Evolutionary conservation across 1,284 basidiomycete genomes (phyloP).

Genomic region (Moesziomyces antarcticus): DNA sequence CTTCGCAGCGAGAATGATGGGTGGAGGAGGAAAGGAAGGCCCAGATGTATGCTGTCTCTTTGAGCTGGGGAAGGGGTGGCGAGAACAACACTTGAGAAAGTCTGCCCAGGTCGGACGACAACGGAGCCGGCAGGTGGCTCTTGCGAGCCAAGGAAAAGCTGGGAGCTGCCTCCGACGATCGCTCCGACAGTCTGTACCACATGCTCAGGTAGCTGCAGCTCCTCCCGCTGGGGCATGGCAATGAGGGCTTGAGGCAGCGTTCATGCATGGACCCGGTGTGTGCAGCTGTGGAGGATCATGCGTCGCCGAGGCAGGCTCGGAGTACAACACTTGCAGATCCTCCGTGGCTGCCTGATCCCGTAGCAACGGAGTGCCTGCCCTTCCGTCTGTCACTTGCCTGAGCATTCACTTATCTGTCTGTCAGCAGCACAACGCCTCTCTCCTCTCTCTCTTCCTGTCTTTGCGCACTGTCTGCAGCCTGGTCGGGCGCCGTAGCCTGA

Average conservation of each 20-base stretch:
- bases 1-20: not conserved
- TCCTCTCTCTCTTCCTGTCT: no score
- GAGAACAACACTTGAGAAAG: conserved; percentile 19
- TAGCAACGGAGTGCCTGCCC: not conserved
- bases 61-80: not conserved
- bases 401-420: no score
- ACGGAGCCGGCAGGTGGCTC: not conserved
- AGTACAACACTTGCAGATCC: conserved; percentile 4
- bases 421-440: no score
- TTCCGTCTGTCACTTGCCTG: no score
- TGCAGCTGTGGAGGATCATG: conserved; percentile 3
- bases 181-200: conserved; percentile 9
- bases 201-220: conserved; percentile 9
- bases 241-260: not conserved
- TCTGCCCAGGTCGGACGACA: conserved; percentile 6
- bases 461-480: no score
- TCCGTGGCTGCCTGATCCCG: not conserved
- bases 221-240: not conserved
- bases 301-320: conserved; percentile 5
- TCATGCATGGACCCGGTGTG: conserved; percentile 1
- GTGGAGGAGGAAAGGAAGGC: not conserved
- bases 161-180: not conserved
- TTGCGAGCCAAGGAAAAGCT: conserved; percentile 1
- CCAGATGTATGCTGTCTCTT: not conserved
- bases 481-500: no score